Conservation (phyloP, 139 green algal genomes). For the Tetraselmis chui region DNA sequence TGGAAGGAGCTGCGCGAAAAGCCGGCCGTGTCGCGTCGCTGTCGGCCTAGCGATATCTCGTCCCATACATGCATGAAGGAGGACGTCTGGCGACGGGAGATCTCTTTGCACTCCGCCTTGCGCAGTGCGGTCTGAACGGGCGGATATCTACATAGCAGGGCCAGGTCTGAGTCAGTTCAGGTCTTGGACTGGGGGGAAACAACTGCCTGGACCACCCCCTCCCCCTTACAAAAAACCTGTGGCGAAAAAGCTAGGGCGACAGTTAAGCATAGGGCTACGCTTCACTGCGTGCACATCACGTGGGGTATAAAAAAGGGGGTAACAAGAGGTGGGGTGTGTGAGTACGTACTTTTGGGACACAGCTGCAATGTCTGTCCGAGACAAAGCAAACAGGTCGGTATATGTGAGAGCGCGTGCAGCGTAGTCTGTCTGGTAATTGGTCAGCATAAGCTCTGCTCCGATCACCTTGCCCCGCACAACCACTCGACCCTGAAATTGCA, state of each 20-base stretch:
- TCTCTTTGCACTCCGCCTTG: background rate
- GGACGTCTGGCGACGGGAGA: background rate
- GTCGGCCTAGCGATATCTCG: background rate
- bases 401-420: conserved; percentile 5
- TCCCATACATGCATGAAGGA: background rate
- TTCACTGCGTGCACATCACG: too few species aligned
- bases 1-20: background rate
- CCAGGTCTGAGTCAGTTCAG: too few species aligned
- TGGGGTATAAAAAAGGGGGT: too few species aligned
- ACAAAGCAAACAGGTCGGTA: conserved; percentile 8
- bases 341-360: background rate
- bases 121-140: background rate
- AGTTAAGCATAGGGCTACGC: too few species aligned
- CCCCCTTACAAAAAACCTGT: too few species aligned
- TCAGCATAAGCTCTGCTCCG: conserved; percentile 6
- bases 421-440: conserved; percentile 2
- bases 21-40: background rate
- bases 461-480: conserved; percentile 13
- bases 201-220: too few species aligned
- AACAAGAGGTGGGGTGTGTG: background rate
- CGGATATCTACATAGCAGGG: background rate
- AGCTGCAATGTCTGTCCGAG: background rate
- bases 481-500: conserved; percentile 1
- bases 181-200: too few species aligned
- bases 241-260: too few species aligned